phyloP scores from a whole-genome alignment of 192 early-diverging fungal genomes.

The Piromyces finnis region DNA sequence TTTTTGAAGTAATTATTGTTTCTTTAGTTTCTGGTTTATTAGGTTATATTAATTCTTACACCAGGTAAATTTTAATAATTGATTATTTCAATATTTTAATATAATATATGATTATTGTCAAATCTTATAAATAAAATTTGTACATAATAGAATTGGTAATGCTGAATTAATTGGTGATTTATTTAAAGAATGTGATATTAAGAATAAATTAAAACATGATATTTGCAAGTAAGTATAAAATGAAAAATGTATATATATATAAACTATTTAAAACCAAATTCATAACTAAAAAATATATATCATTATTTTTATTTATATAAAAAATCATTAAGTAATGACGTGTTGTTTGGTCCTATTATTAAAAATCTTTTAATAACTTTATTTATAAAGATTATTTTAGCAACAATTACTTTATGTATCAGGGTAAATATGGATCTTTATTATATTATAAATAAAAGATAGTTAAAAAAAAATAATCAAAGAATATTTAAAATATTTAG shows the following conservation, averaged over 20 bases:
- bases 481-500: neutral
- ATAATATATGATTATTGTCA: no score
- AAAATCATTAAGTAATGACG: neutral
- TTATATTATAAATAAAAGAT: no score
- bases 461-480: no score
- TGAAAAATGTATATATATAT: neutral
- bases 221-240: neutral
- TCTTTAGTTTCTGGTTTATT: slow-evolving; percentile 24
- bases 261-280: neutral
- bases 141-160: slow-evolving; percentile 14
- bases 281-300: no score
- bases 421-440: neutral
- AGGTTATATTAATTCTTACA: slow-evolving; percentile 13
- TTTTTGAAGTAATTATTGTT: slow-evolving; percentile 20
- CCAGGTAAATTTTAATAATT: neutral
- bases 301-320: no score
- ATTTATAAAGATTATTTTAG: neutral
- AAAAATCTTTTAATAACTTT: neutral
- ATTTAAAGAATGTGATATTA: neutral
- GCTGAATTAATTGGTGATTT: neutral
- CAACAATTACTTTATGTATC: neutral
- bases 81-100: no score
- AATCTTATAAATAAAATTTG: no score
- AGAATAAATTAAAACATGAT: slow-evolving; percentile 7
- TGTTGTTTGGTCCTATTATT: neutral